phyloP scores from a whole-genome alignment of 2,329 filamentous ascomycete genomes.

The Trichophaea hybrida region DNA sequence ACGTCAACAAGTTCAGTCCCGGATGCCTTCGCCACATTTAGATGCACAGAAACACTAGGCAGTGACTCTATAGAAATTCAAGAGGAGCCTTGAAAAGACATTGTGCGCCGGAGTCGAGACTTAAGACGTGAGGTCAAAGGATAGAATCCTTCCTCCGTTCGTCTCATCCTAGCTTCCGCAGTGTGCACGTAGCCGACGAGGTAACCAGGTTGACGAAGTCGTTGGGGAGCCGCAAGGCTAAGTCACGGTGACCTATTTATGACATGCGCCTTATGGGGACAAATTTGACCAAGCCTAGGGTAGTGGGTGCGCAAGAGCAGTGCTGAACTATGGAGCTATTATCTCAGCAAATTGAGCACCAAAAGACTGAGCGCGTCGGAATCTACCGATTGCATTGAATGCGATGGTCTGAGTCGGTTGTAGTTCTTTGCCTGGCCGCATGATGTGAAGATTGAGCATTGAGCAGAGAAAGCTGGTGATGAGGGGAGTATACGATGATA shows the following conservation, averaged over 20 bases:
- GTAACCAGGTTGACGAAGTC: background rate
- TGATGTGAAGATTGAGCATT: too few species aligned
- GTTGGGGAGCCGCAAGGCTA: too few species aligned
- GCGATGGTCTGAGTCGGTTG: too few species aligned
- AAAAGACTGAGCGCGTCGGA: too few species aligned
- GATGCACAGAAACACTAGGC: background rate
- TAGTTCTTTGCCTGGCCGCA: too few species aligned
- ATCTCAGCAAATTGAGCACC: background rate
- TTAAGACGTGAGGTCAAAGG: background rate
- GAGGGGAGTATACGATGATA: too few species aligned
- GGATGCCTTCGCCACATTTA: background rate
- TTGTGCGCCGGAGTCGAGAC: background rate
- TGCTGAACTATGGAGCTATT: background rate
- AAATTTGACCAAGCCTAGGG: background rate
- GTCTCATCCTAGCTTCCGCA: background rate
- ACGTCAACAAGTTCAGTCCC: background rate
- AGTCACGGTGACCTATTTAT: background rate
- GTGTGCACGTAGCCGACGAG: background rate
- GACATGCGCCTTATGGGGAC: background rate
- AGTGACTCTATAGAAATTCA: background rate
- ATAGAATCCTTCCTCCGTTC: background rate
- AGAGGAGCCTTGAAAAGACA: background rate
- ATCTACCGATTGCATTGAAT: too few species aligned
- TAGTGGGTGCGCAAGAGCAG: background rate
- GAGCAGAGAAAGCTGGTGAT: too few species aligned